These are phyloP conservation scores for Pseudocercospora crystallina DNA, from an alignment of 2,329 filamentous ascomycete genomes.

Conservation along the genomic window DNA sequence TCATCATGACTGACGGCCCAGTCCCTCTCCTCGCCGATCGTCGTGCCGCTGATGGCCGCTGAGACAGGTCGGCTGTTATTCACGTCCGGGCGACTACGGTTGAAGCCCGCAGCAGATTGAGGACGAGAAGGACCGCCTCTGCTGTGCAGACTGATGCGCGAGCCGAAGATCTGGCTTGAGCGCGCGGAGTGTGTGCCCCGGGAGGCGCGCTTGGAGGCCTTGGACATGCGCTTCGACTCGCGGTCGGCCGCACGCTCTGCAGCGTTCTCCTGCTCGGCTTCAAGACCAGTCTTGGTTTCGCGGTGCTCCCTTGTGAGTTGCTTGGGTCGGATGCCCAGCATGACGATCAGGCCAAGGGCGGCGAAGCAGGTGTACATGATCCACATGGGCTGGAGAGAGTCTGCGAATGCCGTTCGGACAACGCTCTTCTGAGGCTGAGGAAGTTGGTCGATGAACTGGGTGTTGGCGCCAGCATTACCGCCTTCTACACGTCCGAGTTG, in stretches of 20 bases:
- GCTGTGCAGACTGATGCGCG: too few relatives aligned
- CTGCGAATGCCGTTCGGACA: conserved; percentile 45
- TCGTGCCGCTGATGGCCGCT: too few relatives aligned
- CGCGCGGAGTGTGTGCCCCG: too few relatives aligned
- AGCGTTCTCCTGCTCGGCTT: conserved; percentile 42
- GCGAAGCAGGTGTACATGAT: conserved; percentile 49
- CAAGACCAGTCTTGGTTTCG: conserved; percentile 52
- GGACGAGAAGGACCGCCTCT: too few relatives aligned
- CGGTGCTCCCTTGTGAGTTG: conserved; percentile 44
- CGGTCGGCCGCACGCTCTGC: conserved; percentile 36
- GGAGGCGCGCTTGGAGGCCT: conserved; percentile 9
- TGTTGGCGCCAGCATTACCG: conserved; percentile 61
- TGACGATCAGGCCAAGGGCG: conserved; percentile 39
- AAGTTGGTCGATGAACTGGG: conserved; percentile 57
- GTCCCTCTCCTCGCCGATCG: too few relatives aligned
- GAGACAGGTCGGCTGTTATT: too few relatives aligned
- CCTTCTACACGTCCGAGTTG: conserved; percentile 57
- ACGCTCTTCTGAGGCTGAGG: conserved; percentile 45
- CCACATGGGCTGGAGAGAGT: conserved; percentile 50
- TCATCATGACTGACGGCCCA: too few relatives aligned
- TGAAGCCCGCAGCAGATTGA: too few relatives aligned
- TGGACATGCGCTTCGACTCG: conserved; percentile 23
- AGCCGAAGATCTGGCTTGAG: too few relatives aligned
- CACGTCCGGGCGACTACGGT: too few relatives aligned
- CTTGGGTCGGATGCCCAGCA: conserved; percentile 44